Evolutionary conservation across 805 yeast genomes (phyloP), one percentile per base, ranked within the genome.

Genomic region (Nakazawaea laoshanensis): DNA sequence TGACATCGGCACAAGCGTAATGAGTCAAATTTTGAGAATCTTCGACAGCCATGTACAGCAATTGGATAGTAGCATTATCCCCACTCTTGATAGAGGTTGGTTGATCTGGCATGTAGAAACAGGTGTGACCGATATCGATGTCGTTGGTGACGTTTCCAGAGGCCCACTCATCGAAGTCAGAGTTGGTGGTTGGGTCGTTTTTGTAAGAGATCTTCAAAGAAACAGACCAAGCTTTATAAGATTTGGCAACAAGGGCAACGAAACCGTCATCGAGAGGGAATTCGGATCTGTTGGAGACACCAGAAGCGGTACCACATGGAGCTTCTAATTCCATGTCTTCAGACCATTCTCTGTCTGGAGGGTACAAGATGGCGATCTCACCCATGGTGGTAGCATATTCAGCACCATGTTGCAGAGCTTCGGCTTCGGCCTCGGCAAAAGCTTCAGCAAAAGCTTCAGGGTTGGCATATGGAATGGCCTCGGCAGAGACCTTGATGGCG

Each of bases 201-300:
- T 54, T 50, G 51, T 64, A 62, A 19, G 67, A 58, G 42, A 65
- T 63, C 32, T 57, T 53, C 29, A 65, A 48, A 28, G 59, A 50
- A 18, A 65, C 50, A 26, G 53, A 47, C 61, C 65, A 64, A 11
- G 55, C 57, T 3, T 60, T 45, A 37, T 48, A 39, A 32, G 62
- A 56, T 45, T 64, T 61, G 29, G 69, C 65, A 30, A 65, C 63
- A 35, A 65, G 50, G 10, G 70, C 62, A 33, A 65, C 57, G 32
- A 65, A 65, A 28, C 70, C 71, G 31, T 64, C 65, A 40, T 61
- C 66, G 33, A 65, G 43, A 25, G 71, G 70, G 55, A 65, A 64
- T 6, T 59, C 57, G 7, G 67, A 47, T 52, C 71, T 62, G 49
- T 63, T 61, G 15, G 37, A 35, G 12, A 49, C 46, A 26, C 52